Base-by-base conservation (phyloP, 345 rosid species). In the Cochlearia excelsa region DNA sequence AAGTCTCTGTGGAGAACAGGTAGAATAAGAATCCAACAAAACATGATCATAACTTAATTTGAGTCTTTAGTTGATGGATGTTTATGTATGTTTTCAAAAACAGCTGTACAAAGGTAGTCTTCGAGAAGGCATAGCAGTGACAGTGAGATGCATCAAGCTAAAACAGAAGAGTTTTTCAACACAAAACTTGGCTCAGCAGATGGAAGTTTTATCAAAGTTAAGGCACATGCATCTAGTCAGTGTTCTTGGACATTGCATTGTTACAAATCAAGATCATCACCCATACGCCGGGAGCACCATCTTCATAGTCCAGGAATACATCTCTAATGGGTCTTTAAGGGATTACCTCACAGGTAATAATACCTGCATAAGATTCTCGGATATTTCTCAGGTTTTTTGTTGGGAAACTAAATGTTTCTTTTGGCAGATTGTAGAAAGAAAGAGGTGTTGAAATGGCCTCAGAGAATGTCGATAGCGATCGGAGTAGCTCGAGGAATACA, bases 401-500 rank as follows among this genome's bases (percentile, higher is more conserved):
- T 33, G 38, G 40, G 51, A 59, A 52, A 34, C 61, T 51, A 65
- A 52, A 27, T 43, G 35, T 3, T 34, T 6, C 26, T 73, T 46
- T 61, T 64, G 72, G 67, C 79, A 92, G 96, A 92, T 68, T 58
- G 79, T 79, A 86, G 77, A 57, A 92, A 80, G 70, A 88, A 78
- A 76, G 91, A 88, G 56, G 64, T 69, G 44, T 78, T 92, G 35
- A 88, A 86, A 69, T 92, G 97, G 99, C 95, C 95, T 3, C 89
- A 88, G 67, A 79, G 97, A 73, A 86, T 88, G 90, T 81, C 94
- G 0, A 83, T 82, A 54, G 73, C 82, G 5, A 85, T 92, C 30
- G 95, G 95, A 9, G 77, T 85, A 7, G 90, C 97, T 4, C 82
- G 95, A 61, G 97, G 97, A 48, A 80, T 86, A 57, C 99, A 88